Base-by-base conservation (phyloP, 495 filamentous ascomycete species). In the Niebla homalea region DNA sequence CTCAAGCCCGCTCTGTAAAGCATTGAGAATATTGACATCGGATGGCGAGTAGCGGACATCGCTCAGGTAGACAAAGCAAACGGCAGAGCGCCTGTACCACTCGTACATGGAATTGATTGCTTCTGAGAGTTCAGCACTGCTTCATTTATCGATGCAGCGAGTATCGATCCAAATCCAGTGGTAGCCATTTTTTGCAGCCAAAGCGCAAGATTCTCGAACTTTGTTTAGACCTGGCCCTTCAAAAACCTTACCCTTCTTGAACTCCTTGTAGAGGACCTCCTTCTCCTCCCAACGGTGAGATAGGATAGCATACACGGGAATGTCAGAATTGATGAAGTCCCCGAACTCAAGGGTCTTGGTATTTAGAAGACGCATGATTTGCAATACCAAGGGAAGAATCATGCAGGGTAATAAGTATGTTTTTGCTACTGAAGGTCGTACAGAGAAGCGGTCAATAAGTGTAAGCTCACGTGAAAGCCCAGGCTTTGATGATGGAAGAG, bases 81-180 rank as follows among this genome's bases (percentile, higher is more conserved):
- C 18, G 5, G 16, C 5, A 19, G 39, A 6, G 5, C 7, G 5
- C 0, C 10, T 8, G 39, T 60, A 58, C 51, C 52, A 58, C 4
- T 21, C 1, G 46, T 60, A 71, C 64, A 74, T 72, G 18, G 63
- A 68, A 46, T 72, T 72, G 48, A 73, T 69, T 11, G 68, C 61
- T 48, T 70, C 57, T 15, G 41, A 57, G 16, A 70, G 51, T 47
- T 68, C 67, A 0, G 67, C 60, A 50, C 57, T 64, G 36, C 52
- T 60, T 10, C 36, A 20, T 49, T 64, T 64, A 37, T 65, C 56
- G 48, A 65, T 69, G 43, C 66, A 69, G 49, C 63, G 66, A 2
- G 67, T 70, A 52, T 70, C 67, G 4, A 70, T 51, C 67, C 66
- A 70, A 10, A 55, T 45, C 50, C 59, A 67, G 14, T 61, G 22